phyloP scores from a whole-genome alignment of 306 rosid species.

The Prunus mira region DNA sequence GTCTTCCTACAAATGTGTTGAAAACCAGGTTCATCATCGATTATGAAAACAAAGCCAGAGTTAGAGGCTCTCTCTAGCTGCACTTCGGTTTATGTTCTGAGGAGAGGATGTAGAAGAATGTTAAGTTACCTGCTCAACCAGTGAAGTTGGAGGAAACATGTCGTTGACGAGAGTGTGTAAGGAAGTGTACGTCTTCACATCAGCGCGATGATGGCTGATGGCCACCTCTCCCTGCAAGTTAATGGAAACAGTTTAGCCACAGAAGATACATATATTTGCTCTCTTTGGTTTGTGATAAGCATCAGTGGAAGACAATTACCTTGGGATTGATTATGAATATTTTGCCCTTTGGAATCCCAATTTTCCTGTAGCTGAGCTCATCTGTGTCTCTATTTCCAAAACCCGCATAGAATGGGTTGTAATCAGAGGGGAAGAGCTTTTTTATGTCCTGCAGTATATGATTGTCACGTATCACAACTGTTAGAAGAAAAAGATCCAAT shows the following conservation, averaged over 20 bases:
- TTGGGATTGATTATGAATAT: constrained; percentile 96
- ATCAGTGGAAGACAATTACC: constrained; percentile 43
- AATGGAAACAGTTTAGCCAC: background rate
- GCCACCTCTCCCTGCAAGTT: constrained; percentile 90
- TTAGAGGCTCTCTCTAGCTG: background rate
- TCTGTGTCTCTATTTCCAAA: constrained; percentile 98
- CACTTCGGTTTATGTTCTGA: background rate
- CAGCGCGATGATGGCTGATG: constrained; percentile 71
- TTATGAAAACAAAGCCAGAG: background rate
- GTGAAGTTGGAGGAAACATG: constrained; percentile 95
- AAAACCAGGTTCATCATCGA: constrained; percentile 7
- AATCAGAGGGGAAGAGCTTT: constrained; percentile 84
- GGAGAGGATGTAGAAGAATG: background rate
- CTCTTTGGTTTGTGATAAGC: background rate
- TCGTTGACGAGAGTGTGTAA: constrained; percentile 94
- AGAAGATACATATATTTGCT: no score
- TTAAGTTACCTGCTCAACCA: constrained; percentile 74
- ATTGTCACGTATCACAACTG: background rate
- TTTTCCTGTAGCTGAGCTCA: constrained; percentile 90
- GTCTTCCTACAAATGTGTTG: constrained; percentile 67
- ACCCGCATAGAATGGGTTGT: constrained; percentile 95
- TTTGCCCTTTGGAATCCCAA: constrained; percentile 96
- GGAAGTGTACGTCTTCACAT: constrained; percentile 86
- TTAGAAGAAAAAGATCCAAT: constrained; percentile 5
- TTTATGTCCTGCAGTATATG: constrained; percentile 67